These are phyloP conservation scores for Elsinoe arachidis DNA, from an alignment of 2,329 filamentous ascomycete genomes.

Conservation along the genomic window DNA sequence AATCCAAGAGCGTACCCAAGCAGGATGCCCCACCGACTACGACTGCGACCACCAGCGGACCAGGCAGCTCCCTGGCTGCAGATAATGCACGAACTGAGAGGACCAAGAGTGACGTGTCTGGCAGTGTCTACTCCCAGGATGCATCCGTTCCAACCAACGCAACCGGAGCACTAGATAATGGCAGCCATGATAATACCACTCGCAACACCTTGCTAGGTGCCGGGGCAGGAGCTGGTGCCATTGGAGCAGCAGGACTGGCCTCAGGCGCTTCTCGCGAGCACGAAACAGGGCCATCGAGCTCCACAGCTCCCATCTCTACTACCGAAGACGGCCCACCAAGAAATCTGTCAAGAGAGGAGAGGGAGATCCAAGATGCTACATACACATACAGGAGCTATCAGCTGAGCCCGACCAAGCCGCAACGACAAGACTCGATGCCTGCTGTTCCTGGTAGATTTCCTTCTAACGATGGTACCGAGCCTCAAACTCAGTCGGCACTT, in stretches of 20 bases:
- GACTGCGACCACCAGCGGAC: constrained; percentile 15
- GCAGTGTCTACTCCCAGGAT: constrained; percentile 9
- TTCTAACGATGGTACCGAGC: not conserved
- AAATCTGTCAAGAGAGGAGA: constrained; percentile 6
- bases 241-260: constrained; percentile 13
- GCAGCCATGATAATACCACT: not conserved
- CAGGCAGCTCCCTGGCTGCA: constrained; percentile 12
- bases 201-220: constrained; percentile 19
- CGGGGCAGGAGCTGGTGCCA: constrained; percentile 23
- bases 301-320: not conserved
- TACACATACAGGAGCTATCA: constrained; percentile 22
- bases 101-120: constrained; percentile 2
- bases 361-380: constrained; percentile 21
- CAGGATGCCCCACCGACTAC: not conserved
- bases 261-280: not conserved
- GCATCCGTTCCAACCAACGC: not conserved
- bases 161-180: not conserved
- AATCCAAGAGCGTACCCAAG: not conserved
- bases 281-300: not conserved
- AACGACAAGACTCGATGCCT: constrained; percentile 4
- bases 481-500: not conserved
- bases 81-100: not conserved
- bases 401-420: constrained; percentile 7
- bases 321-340: not conserved
- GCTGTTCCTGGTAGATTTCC: constrained; percentile 10